Evolutionary conservation across 1,284 basidiomycete genomes (phyloP).

Genomic region (Sporisorium scitamineum): DNA sequence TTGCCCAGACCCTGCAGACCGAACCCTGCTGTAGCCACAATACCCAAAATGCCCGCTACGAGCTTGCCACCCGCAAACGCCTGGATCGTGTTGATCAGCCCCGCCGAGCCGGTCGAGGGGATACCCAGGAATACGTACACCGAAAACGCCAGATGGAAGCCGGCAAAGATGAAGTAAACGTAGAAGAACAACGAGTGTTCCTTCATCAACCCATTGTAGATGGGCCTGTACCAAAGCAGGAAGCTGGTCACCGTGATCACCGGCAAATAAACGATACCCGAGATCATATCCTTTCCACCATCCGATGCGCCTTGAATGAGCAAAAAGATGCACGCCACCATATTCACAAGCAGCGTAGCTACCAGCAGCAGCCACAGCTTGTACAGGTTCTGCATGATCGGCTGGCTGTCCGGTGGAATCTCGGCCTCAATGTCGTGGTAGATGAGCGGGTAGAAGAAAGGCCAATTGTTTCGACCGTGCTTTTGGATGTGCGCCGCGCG

Average conservation of each 20-base stretch:
- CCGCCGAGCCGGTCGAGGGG: constrained; percentile 87
- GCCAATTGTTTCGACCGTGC: constrained; percentile 90
- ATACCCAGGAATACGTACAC: constrained; percentile 71
- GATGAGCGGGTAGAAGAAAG: constrained; percentile 89
- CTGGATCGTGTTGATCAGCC: constrained; percentile 90
- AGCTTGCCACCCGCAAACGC: constrained; percentile 62
- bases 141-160: constrained; percentile 90
- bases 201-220: constrained; percentile 98
- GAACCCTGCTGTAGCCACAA: constrained; percentile 88
- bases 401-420: constrained; percentile 83
- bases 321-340: constrained; percentile 89
- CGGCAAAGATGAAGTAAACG: constrained; percentile 74
- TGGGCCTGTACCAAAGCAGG: constrained; percentile 85
- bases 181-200: constrained; percentile 75
- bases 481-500: constrained; percentile 77
- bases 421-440: constrained; percentile 91
- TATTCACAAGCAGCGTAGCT: constrained; percentile 84
- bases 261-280: constrained; percentile 79
- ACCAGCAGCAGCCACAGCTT: constrained; percentile 71
- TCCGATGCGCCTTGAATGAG: constrained; percentile 81
- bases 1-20: constrained; percentile 83
- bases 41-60: constrained; percentile 74
- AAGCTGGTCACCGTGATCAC: constrained; percentile 86
- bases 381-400: constrained; percentile 81
- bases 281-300: constrained; percentile 83